Conservation (phyloP, 164 flowering plant genomes). For the Dillenia suffruticosa region DNA sequence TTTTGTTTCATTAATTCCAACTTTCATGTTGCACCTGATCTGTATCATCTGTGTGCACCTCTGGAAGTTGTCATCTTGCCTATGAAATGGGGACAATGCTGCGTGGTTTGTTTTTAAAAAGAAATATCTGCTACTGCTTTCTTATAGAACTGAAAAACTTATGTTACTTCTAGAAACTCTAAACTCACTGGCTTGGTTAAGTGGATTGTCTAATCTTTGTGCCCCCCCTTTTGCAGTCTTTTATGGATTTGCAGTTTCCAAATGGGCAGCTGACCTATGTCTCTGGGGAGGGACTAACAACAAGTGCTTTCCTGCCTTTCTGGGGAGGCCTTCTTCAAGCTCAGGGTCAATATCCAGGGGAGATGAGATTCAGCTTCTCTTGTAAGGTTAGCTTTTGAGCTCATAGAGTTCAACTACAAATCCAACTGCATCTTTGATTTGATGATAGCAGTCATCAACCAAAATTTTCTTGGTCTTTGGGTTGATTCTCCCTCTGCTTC, state of each 20-base stretch:
- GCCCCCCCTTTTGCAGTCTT: conserved; percentile 51
- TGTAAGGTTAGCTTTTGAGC: conserved; percentile 57
- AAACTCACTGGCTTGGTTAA: too few species aligned
- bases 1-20: neutral
- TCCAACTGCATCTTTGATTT: too few species aligned
- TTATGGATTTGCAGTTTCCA: conserved; percentile 96
- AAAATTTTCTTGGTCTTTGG: too few species aligned
- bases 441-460: too few species aligned
- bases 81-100: neutral
- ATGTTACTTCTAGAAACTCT: too few species aligned
- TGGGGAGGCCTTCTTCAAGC: conserved; percentile 95
- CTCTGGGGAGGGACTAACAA: conserved; percentile 89
- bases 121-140: too few species aligned
- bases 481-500: too few species aligned
- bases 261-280: conserved; percentile 95
- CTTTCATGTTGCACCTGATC: too few species aligned
- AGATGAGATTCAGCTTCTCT: conserved; percentile 81
- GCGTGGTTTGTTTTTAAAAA: neutral
- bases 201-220: conserved; percentile 4
- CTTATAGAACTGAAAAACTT: too few species aligned
- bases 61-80: neutral
- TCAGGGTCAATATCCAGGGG: conserved; percentile 96
- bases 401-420: neutral
- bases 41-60: neutral
- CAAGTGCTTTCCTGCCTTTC: conserved; percentile 81